Conservation (phyloP, 139 green algal species). For the Pycnococcus provasolii region DNA sequence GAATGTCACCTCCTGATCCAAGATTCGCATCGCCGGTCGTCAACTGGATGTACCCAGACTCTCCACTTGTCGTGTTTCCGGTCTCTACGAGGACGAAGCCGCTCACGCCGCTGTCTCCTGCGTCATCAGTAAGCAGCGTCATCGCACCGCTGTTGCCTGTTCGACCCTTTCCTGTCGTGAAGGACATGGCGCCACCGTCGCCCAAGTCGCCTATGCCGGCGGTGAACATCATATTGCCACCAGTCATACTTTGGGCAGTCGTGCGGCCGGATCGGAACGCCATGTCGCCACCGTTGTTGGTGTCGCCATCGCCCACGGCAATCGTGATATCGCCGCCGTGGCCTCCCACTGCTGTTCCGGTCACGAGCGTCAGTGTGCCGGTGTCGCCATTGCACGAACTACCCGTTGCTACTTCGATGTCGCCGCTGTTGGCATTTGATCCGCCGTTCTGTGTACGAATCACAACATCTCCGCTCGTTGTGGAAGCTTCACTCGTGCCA, state of each 20-base stretch:
- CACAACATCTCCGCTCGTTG: too few relatives aligned
- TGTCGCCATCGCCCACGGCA: conserved; percentile 11
- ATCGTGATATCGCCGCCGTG: conserved; percentile 8
- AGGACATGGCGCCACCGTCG: not conserved
- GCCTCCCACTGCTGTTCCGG: conserved; percentile 2
- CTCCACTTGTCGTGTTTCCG: not conserved
- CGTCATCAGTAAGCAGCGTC: conserved; percentile 7
- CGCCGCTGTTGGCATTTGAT: too few relatives aligned
- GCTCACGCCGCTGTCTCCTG: conserved; percentile 3
- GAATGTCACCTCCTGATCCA: not conserved
- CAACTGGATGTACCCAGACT: not conserved
- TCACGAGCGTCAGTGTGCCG: not conserved
- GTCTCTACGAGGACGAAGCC: conserved; percentile 16
- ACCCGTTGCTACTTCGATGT: not conserved
- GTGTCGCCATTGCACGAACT: conserved; percentile 1
- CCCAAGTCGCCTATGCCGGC: not conserved
- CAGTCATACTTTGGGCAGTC: not conserved
- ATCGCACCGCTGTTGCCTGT: not conserved
- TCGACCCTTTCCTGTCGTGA: not conserved
- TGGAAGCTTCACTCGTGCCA: too few relatives aligned
- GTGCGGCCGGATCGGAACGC: not conserved
- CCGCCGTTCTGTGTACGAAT: too few relatives aligned
- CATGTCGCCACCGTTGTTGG: conserved; percentile 1
- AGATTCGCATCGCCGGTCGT: not conserved
- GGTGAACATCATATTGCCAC: not conserved